Conservation (phyloP, 2,329 filamentous ascomycete species). For the Fusarium circinatum region DNA sequence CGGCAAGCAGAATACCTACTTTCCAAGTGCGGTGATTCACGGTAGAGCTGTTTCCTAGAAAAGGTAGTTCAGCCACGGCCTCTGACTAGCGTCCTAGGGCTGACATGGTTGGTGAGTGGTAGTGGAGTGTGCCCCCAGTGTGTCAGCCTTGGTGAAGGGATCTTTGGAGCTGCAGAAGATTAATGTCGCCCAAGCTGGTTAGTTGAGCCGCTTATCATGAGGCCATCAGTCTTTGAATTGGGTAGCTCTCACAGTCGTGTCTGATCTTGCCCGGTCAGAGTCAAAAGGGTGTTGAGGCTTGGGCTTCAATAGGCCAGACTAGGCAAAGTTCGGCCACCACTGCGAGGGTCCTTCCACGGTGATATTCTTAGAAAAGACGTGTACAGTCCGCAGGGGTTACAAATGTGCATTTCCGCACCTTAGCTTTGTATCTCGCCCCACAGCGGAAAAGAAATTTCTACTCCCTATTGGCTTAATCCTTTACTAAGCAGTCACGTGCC, state of each 20-base stretch:
- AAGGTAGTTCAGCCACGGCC: slow-evolving; percentile 9
- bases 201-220: background rate
- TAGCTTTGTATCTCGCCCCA: no score
- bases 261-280: slow-evolving; percentile 7
- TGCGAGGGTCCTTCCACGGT: slow-evolving; percentile 12
- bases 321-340: slow-evolving; percentile 27
- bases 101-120: slow-evolving; percentile 34
- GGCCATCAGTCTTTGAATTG: slow-evolving; percentile 12
- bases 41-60: background rate
- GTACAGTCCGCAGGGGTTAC: no score
- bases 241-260: background rate
- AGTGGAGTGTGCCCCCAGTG: slow-evolving; percentile 17
- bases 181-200: slow-evolving; percentile 26
- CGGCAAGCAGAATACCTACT: background rate
- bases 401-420: no score
- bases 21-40: background rate
- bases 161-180: slow-evolving; percentile 22
- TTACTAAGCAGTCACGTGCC: no score
- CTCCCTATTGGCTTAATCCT: no score
- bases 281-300: background rate
- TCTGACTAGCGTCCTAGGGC: slow-evolving; percentile 41
- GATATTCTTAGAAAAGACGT: slow-evolving; percentile 26
- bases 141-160: slow-evolving; percentile 30
- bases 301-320: slow-evolving; percentile 23
- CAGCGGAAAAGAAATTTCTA: no score